Evolutionary conservation across 2,329 filamentous ascomycete genomes (phyloP).

Genomic region (Botrytis sinoallii): DNA sequence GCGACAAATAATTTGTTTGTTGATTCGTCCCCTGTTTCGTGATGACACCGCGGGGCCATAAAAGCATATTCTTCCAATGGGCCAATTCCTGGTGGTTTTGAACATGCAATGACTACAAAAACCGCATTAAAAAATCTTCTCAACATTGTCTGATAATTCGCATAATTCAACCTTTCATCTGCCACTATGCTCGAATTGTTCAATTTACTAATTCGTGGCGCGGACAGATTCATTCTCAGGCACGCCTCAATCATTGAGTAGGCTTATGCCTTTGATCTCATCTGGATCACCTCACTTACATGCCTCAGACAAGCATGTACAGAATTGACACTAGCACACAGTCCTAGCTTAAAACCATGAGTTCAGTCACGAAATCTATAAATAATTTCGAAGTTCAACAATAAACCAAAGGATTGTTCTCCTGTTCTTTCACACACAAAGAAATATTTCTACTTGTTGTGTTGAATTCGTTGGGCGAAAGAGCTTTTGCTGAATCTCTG

Average conservation of each 20-base stretch:
- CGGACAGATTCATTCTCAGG: neutral
- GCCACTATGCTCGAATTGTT: neutral
- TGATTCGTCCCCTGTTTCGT: slow-evolving; percentile 27
- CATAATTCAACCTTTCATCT: neutral
- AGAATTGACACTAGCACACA: neutral
- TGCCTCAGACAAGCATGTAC: neutral
- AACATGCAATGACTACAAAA: slow-evolving; percentile 53
- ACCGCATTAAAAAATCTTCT: slow-evolving; percentile 67
- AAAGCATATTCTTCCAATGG: slow-evolving; percentile 41
- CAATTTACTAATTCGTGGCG: neutral
- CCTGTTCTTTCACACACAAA: neutral
- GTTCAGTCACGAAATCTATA: neutral
- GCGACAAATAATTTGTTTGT: slow-evolving; percentile 13
- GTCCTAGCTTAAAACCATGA: neutral
- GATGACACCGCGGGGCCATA: slow-evolving; percentile 55
- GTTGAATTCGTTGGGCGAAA: too few species aligned
- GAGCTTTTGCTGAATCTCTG: too few species aligned
- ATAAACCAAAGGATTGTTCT: neutral
- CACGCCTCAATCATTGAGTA: neutral
- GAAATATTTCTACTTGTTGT: neutral
- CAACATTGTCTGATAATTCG: slow-evolving; percentile 53
- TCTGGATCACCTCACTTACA: neutral
- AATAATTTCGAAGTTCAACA: neutral
- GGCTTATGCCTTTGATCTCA: slow-evolving; percentile 5
- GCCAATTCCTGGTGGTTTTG: slow-evolving; percentile 33